These are phyloP conservation scores for Calycina herbarum DNA, from an alignment of 2,329 filamentous ascomycete genomes.

Conservation along the genomic window DNA sequence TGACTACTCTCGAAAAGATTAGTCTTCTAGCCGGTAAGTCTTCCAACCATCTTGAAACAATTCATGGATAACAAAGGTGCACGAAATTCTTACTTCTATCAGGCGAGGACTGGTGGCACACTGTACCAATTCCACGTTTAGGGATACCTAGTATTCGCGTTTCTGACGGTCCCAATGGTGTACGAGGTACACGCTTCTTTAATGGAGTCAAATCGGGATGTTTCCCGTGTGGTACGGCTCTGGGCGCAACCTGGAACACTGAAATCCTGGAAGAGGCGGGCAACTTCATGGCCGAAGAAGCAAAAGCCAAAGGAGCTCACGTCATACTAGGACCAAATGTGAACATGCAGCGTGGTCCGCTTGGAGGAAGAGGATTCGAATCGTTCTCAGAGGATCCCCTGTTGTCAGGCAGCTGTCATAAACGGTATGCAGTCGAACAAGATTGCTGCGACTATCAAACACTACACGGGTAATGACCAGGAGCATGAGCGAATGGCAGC, in stretches of 20 bases:
- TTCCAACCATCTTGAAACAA: too few relatives aligned
- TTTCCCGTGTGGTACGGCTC: constrained; percentile 42
- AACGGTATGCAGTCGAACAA: constrained; percentile 44
- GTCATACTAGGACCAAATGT: constrained; percentile 66
- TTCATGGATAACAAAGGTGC: too few relatives aligned
- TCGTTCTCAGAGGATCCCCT: constrained; percentile 49
- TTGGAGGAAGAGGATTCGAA: constrained; percentile 50
- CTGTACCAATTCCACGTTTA: too few relatives aligned
- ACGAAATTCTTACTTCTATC: too few relatives aligned
- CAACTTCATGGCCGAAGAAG: constrained; percentile 64
- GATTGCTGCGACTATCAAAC: constrained; percentile 46
- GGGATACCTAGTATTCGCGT: constrained; percentile 10
- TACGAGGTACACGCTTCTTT: constrained; percentile 36
- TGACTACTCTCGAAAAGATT: too few relatives aligned
- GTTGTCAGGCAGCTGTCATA: constrained; percentile 44
- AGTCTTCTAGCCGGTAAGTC: too few relatives aligned
- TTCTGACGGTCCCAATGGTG: constrained; percentile 37
- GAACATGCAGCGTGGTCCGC: constrained; percentile 48
- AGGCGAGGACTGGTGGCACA: too few relatives aligned
- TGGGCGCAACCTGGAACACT: constrained; percentile 66
- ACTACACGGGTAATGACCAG: constrained; percentile 47
- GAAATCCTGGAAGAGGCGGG: constrained; percentile 62
- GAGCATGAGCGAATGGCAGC: constrained; percentile 40
- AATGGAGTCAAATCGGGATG: constrained; percentile 44
- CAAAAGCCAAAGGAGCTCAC: constrained; percentile 67